phyloP scores from a whole-genome alignment of 495 filamentous ascomycete genomes.

The Niebla homalea region DNA sequence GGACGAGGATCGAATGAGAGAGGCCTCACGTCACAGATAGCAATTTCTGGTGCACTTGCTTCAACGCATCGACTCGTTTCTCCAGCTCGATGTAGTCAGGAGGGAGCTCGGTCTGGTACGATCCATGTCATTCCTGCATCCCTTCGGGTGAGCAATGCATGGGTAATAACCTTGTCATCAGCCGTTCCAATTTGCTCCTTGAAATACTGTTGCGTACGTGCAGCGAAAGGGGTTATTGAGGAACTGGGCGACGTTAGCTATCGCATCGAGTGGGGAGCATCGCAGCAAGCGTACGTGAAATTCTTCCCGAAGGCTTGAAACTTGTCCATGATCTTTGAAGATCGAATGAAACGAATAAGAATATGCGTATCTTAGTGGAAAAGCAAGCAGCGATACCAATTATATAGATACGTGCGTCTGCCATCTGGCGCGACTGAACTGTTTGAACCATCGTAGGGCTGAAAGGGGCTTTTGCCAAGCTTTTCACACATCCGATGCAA shows the following conservation, averaged over 20 bases:
- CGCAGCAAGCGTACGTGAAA: conserved; percentile 39
- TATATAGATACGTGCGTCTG: background rate
- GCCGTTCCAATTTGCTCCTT: conserved; percentile 93
- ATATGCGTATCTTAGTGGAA: background rate
- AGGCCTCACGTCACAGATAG: conserved; percentile 80
- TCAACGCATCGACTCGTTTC: conserved; percentile 96
- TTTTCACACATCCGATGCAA: too few relatives aligned
- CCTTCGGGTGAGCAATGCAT: conserved; percentile 8
- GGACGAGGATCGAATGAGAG: background rate
- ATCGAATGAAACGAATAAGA: background rate
- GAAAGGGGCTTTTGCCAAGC: background rate
- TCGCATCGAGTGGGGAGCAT: conserved; percentile 4
- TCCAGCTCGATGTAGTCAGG: conserved; percentile 97
- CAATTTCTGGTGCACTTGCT: conserved; percentile 92
- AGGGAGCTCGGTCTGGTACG: conserved; percentile 75
- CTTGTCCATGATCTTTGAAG: conserved; percentile 44
- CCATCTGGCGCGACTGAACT: background rate
- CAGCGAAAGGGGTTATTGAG: conserved; percentile 77
- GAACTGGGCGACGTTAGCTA: conserved; percentile 16
- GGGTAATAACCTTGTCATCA: conserved; percentile 64
- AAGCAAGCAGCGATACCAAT: background rate
- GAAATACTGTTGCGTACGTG: conserved; percentile 89
- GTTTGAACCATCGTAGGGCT: background rate
- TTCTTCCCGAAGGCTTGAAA: conserved; percentile 65
- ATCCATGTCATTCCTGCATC: background rate